Evolutionary conservation across 2,329 filamentous ascomycete species (phyloP).

Genomic region (Ceratocystis cacaofunesta): DNA sequence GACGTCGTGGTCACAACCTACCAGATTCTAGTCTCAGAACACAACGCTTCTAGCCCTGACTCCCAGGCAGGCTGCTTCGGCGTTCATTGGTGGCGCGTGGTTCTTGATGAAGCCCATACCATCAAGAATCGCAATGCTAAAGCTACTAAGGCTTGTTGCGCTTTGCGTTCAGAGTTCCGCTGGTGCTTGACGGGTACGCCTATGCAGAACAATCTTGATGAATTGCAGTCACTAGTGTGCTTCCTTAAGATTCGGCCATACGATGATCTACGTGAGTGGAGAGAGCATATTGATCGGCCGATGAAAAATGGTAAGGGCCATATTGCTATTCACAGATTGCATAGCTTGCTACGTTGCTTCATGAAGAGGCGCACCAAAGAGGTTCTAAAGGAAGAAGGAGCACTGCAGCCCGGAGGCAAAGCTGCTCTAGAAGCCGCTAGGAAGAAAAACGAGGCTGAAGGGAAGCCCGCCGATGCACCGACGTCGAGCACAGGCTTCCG

Average conservation of each 20-base stretch:
- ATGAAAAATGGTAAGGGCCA: slow-evolving; percentile 83
- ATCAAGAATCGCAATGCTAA: slow-evolving; percentile 98
- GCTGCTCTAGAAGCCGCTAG: slow-evolving; percentile 30
- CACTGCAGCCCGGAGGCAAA: slow-evolving; percentile 62
- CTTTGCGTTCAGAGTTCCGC: slow-evolving; percentile 68
- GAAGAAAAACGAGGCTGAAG: slow-evolving; percentile 27
- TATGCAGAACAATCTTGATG: slow-evolving; percentile 96
- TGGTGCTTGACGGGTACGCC: slow-evolving; percentile 96
- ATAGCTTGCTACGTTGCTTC: slow-evolving; percentile 74
- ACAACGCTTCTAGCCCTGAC: slow-evolving; percentile 50
- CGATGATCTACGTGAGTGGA: slow-evolving; percentile 74
- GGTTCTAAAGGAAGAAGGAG: slow-evolving; percentile 77
- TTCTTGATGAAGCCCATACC: slow-evolving; percentile 91
- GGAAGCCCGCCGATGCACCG: slow-evolving; percentile 23
- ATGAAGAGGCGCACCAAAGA: slow-evolving; percentile 99
- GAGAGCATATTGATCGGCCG: slow-evolving; percentile 75
- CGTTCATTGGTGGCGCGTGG: slow-evolving; percentile 85
- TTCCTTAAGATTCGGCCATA: slow-evolving; percentile 90
- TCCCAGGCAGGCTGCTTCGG: slow-evolving; percentile 60
- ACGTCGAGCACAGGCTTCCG: slow-evolving; percentile 56
- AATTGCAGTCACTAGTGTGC: slow-evolving; percentile 82
- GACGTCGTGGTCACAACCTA: slow-evolving; percentile 97
- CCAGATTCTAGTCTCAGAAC: slow-evolving; percentile 85
- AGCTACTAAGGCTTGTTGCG: slow-evolving; percentile 81
- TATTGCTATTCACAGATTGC: slow-evolving; percentile 73